phyloP scores from a whole-genome alignment of 495 filamentous ascomycete species.

The Clavariopsis aquatica region DNA sequence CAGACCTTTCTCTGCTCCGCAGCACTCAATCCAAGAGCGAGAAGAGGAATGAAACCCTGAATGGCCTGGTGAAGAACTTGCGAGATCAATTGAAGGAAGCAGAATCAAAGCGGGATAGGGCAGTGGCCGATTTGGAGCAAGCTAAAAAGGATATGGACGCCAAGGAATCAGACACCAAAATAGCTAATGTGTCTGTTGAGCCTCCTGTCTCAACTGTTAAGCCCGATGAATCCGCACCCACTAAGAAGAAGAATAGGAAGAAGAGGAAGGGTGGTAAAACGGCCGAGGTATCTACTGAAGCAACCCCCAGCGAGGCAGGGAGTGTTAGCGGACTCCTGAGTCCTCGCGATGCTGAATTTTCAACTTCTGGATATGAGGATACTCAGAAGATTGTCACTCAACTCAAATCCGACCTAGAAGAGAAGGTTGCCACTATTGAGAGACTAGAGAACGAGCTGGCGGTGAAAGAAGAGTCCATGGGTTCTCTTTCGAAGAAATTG shows the following conservation, averaged over 20 bases:
- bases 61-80: constrained; percentile 56
- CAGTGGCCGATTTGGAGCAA: constrained; percentile 30
- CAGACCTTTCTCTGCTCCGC: constrained; percentile 37
- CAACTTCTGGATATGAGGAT: constrained; percentile 40
- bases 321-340: constrained; percentile 21
- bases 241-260: constrained; percentile 83
- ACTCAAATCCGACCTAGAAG: constrained; percentile 31
- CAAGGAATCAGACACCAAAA: constrained; percentile 16
- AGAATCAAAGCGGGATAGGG: constrained; percentile 43
- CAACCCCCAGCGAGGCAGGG: constrained; percentile 41
- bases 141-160: constrained; percentile 37
- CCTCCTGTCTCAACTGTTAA: constrained; percentile 10
- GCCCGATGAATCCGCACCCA: constrained; percentile 24
- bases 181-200: constrained; percentile 26
- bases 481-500: constrained; percentile 62
- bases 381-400: constrained; percentile 55
- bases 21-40: constrained; percentile 51
- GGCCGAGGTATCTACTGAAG: constrained; percentile 42
- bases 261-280: constrained; percentile 79
- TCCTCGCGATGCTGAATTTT: constrained; percentile 22
- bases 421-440: constrained; percentile 28
- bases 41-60: constrained; percentile 55
- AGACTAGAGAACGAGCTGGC: constrained; percentile 61
- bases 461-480: constrained; percentile 72
- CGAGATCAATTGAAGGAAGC: constrained; percentile 54